Conservation (phyloP, 2,329 filamentous ascomycete species). For the Arthrobotrys entomopaga region DNA sequence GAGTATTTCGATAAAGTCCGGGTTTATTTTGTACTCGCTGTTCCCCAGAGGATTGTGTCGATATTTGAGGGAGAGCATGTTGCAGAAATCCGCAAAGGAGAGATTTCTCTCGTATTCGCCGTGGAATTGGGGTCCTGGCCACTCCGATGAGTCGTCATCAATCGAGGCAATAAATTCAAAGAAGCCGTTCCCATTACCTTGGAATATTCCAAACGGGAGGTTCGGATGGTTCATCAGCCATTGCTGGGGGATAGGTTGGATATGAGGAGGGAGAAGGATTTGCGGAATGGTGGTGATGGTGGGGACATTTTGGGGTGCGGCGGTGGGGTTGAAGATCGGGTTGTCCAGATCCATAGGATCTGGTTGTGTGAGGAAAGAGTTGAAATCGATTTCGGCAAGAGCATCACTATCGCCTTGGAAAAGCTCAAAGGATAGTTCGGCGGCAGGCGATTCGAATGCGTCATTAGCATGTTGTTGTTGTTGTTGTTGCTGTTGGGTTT, state of each 20-base stretch:
- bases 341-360: constrained; percentile 53
- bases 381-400: constrained; percentile 39
- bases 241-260: constrained; percentile 45
- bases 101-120: constrained; percentile 52
- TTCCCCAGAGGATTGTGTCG: constrained; percentile 38
- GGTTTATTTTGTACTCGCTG: constrained; percentile 51
- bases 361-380: constrained; percentile 33
- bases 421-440: constrained; percentile 30
- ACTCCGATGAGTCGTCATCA: constrained; percentile 52
- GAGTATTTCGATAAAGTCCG: constrained; percentile 38
- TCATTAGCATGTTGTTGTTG: constrained; percentile 1
- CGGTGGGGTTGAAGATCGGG: constrained; percentile 30
- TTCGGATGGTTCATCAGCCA: constrained; percentile 50
- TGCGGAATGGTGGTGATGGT: constrained; percentile 25
- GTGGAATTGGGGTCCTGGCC: constrained; percentile 46
- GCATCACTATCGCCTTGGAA: constrained; percentile 20
- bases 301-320: constrained; percentile 29
- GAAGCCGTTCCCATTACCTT: constrained; percentile 39
- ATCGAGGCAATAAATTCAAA: constrained; percentile 40
- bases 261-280: constrained; percentile 39
- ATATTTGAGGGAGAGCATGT: constrained; percentile 34
- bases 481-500: background rate
- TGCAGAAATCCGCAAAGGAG: constrained; percentile 51
- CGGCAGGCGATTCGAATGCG: constrained; percentile 7
- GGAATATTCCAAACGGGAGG: constrained; percentile 40